Conservation (phyloP, 306 rosid genomes). For the Leucaena leucocephala region DNA sequence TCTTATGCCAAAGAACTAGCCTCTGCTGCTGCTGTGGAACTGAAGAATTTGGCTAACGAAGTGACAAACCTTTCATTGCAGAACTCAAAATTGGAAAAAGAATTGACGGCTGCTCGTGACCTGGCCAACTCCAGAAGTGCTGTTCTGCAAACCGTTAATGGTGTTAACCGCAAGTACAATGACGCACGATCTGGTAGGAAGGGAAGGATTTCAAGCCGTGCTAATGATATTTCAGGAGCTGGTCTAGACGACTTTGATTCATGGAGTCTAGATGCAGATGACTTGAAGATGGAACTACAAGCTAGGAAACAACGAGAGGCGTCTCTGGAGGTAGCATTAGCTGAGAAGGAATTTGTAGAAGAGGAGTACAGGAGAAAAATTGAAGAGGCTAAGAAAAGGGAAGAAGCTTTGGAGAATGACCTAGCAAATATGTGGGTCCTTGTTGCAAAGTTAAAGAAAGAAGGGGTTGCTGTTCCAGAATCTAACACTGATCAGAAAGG, state of each 20-base stretch:
- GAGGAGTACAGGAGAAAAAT: constrained; percentile 77
- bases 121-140: constrained; percentile 63
- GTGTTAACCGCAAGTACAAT: constrained; percentile 68
- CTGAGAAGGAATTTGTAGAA: constrained; percentile 88
- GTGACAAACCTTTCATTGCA: constrained; percentile 92
- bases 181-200: constrained; percentile 82
- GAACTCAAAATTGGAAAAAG: constrained; percentile 85
- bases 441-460: constrained; percentile 97
- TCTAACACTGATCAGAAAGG: constrained; percentile 57
- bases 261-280: constrained; percentile 81
- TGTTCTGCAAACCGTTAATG: constrained; percentile 55
- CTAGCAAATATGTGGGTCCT: constrained; percentile 99
- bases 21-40: constrained; percentile 98
- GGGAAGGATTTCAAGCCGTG: constrained; percentile 71
- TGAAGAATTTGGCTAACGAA: constrained; percentile 97
- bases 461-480: constrained; percentile 69
- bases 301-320: constrained; percentile 98
- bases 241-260: constrained; percentile 70
- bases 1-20: constrained; percentile 97
- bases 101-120: constrained; percentile 75
- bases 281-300: constrained; percentile 84
- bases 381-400: constrained; percentile 93
- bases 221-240: constrained; percentile 62
- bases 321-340: constrained; percentile 85
- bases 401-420: constrained; percentile 94